Evolutionary conservation across 352 stramenopile species (phyloP).

Genomic region (Pythium dissotocum): DNA sequence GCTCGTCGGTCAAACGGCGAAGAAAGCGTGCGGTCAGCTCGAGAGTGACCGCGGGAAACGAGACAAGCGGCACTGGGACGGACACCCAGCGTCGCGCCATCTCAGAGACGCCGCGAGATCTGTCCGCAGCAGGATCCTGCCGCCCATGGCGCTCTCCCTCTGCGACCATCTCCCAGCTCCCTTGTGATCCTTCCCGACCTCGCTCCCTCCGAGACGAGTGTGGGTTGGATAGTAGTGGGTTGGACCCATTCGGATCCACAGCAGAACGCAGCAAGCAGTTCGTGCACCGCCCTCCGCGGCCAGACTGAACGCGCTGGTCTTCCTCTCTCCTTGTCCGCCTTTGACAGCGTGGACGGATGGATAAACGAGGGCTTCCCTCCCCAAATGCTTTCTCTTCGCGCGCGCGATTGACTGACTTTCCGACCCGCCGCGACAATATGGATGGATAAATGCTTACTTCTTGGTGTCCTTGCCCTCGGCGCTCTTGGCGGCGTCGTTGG

Average conservation of each 20-base stretch:
- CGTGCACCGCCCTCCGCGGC: not conserved
- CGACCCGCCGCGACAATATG: constrained; percentile 21
- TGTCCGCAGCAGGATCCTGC: constrained; percentile 15
- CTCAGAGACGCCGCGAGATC: not conserved
- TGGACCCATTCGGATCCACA: not conserved
- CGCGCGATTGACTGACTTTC: constrained; percentile 9
- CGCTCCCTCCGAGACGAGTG: constrained; percentile 24
- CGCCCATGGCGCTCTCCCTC: constrained; percentile 7
- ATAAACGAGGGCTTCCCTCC: constrained; percentile 1
- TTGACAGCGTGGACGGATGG: not conserved
- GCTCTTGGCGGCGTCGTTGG: constrained; percentile 64
- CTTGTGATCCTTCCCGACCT: constrained; percentile 9
- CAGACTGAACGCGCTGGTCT: not conserved
- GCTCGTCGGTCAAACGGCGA: constrained; percentile 3
- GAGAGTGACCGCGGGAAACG: not conserved
- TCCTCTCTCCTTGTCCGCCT: constrained; percentile 2
- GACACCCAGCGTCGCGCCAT: constrained; percentile 3
- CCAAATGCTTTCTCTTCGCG: constrained; percentile 8
- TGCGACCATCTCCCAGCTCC: not conserved
- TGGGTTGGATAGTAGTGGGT: not conserved
- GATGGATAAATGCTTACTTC: constrained; percentile 73
- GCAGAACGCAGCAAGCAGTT: constrained; percentile 3
- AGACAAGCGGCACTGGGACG: not conserved
- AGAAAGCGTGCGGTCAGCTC: not conserved
- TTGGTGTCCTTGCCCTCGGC: constrained; percentile 87